These are phyloP conservation scores for Pleurotus tuoliensis DNA, from an alignment of 768 basidiomycete genomes.

Conservation along the genomic window DNA sequence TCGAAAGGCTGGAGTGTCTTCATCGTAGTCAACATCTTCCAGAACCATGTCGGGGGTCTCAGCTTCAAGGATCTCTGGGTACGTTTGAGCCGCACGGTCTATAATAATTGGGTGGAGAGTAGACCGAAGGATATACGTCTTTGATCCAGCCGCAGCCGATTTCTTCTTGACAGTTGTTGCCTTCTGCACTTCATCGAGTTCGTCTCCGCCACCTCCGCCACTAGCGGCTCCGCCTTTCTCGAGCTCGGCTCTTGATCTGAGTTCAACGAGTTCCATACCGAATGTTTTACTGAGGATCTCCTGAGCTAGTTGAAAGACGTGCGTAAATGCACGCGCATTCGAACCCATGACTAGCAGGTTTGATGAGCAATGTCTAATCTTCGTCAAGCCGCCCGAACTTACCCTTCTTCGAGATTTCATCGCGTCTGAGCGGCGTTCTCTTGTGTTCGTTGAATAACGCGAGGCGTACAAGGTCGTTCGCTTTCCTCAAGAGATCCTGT, in stretches of 20 bases:
- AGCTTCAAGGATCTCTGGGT: constrained; percentile 49
- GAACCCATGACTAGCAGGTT: constrained; percentile 27
- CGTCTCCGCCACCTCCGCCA: constrained; percentile 35
- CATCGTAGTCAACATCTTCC: constrained; percentile 47
- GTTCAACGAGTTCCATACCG: constrained; percentile 82
- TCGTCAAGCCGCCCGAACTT: not conserved
- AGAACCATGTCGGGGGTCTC: constrained; percentile 46
- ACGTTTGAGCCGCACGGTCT: constrained; percentile 51
- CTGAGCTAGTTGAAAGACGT: constrained; percentile 64
- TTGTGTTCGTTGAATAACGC: constrained; percentile 80
- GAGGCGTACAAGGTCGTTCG: constrained; percentile 70
- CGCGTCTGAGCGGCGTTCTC: constrained; percentile 61
- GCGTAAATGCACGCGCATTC: constrained; percentile 56
- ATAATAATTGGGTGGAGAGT: constrained; percentile 59
- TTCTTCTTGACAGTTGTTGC: constrained; percentile 65
- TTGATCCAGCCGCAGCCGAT: constrained; percentile 57
- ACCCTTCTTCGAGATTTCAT: constrained; percentile 91
- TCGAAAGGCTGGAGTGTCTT: constrained; percentile 30
- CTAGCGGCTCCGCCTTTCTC: constrained; percentile 31
- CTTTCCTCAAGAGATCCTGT: constrained; percentile 64
- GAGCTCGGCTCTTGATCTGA: constrained; percentile 57
- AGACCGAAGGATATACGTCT: constrained; percentile 83
- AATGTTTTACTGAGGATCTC: constrained; percentile 58
- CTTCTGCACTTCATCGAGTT: constrained; percentile 40
- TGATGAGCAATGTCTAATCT: not conserved